Base-by-base conservation (phyloP, 805 yeast genomes). In the Candida sanyiensis region DNA sequence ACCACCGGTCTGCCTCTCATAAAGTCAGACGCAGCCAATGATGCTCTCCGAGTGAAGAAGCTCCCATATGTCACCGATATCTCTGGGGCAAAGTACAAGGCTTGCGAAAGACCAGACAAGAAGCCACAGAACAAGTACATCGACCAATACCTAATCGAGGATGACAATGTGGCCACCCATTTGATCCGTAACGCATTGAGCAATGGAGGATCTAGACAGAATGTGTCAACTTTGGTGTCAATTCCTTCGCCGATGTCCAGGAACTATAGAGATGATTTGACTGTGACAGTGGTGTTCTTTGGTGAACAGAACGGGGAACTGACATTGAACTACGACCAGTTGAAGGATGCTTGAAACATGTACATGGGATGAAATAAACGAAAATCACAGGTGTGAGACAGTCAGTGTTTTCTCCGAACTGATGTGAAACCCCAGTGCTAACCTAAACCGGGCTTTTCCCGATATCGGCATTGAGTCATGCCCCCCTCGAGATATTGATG, bases 281-380 rank as follows among this genome's bases (percentile, higher is more conserved):
- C 97, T 1, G 97, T 89, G 5, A 87, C 96, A 3, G 98, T 93
- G 18, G 86, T 90, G 3, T 93, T 93, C 62, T 93, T 93, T 58
- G 95, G 95, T 9, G 75, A 75, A 18, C n/a, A n/a, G n/a, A n/a
- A n/a, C n/a, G n/a, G n/a, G n/a, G n/a, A n/a, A n/a, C n/a, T n/a
- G n/a, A n/a, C n/a, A n/a, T n/a, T n/a, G n/a, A n/a, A n/a, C n/a
- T n/a, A n/a, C n/a, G n/a, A n/a, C n/a, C n/a, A n/a, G n/a, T n/a
- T n/a, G n/a, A n/a, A n/a, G n/a, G n/a, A n/a, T n/a, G n/a, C n/a
- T n/a, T n/a, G n/a, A n/a, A n/a, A n/a, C n/a, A n/a, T n/a, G n/a
- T n/a, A n/a, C n/a, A n/a, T n/a, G n/a, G n/a, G n/a, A n/a, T n/a
- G n/a, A n/a, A n/a, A n/a, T n/a, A n/a, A n/a, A n/a, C n/a, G n/a